These are phyloP conservation scores for Rhodotorula graminis DNA, from an alignment of 768 basidiomycete species.

Conservation along the genomic window DNA sequence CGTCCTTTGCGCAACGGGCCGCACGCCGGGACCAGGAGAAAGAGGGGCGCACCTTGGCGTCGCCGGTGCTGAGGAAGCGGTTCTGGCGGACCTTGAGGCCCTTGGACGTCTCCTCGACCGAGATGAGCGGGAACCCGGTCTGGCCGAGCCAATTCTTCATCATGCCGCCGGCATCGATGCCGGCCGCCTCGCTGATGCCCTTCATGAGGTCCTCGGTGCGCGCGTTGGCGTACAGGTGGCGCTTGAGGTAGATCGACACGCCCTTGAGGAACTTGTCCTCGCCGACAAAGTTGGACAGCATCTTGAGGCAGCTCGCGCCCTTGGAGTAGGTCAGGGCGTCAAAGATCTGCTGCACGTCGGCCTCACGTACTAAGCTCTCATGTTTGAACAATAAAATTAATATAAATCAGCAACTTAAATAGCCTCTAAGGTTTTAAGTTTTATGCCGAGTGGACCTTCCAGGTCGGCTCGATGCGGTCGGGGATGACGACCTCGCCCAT, in stretches of 20 bases:
- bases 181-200: slow-evolving; percentile 71
- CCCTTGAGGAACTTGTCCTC: slow-evolving; percentile 65
- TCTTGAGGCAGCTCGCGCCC: slow-evolving; percentile 70
- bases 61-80: slow-evolving; percentile 71
- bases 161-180: slow-evolving; percentile 65
- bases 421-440: too few relatives aligned
- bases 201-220: slow-evolving; percentile 82
- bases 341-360: slow-evolving; percentile 30
- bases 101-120: slow-evolving; percentile 67
- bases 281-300: slow-evolving; percentile 83
- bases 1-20: too few relatives aligned
- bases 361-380: too few relatives aligned
- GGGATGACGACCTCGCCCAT: slow-evolving; percentile 84
- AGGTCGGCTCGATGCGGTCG: slow-evolving; percentile 54
- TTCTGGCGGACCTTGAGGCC: slow-evolving; percentile 81
- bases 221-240: slow-evolving; percentile 76
- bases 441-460: slow-evolving; percentile 63
- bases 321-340: slow-evolving; percentile 46
- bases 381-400: too few relatives aligned
- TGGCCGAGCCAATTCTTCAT: slow-evolving; percentile 89
- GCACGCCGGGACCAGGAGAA: not conserved
- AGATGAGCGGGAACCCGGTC: slow-evolving; percentile 84
- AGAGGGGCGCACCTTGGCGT: slow-evolving; percentile 18
- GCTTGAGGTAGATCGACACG: slow-evolving; percentile 78
- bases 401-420: too few relatives aligned